Evolutionary conservation across 768 basidiomycete species (phyloP).

Genomic region (Epithele typhae): DNA sequence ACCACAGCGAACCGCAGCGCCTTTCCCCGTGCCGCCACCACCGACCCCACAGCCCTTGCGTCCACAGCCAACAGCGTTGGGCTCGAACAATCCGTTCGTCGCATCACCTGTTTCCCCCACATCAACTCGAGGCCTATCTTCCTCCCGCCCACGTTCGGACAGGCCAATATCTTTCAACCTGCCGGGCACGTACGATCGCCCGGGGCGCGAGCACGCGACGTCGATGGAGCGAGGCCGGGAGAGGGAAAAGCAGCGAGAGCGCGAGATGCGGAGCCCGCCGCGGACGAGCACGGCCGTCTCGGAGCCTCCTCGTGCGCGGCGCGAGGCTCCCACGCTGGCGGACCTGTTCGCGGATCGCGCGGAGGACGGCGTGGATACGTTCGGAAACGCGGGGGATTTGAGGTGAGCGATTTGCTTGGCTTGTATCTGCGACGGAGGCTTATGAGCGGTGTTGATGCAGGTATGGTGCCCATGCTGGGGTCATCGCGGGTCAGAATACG

Average conservation of each 20-base stretch:
- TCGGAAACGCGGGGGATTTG: constrained; percentile 77
- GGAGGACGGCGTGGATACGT: constrained; percentile 87
- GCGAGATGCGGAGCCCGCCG: not conserved
- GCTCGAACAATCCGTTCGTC: constrained; percentile 26
- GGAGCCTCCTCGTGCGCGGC: not conserved
- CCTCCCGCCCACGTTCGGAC: too few relatives aligned
- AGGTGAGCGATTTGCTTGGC: too few relatives aligned
- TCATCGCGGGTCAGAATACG: constrained; percentile 19
- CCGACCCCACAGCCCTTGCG: constrained; percentile 31
- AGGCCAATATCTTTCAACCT: constrained; percentile 15
- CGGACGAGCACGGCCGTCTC: not conserved
- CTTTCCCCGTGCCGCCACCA: too few relatives aligned
- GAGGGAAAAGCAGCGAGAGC: not conserved
- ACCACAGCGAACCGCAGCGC: constrained; percentile 21
- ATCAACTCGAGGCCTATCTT: constrained; percentile 35
- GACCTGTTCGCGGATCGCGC: constrained; percentile 68
- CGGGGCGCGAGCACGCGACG: constrained; percentile 2
- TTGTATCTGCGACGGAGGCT: too few relatives aligned
- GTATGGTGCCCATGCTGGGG: too few relatives aligned
- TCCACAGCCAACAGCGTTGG: constrained; percentile 54
- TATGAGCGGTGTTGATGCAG: too few relatives aligned
- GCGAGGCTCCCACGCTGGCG: constrained; percentile 61
- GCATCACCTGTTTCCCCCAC: constrained; percentile 34
- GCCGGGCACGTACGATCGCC: constrained; percentile 15
- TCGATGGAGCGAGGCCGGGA: too few relatives aligned